These are phyloP conservation scores for Daldinia caldariorum DNA, from an alignment of 495 filamentous ascomycete species.

Conservation along the genomic window DNA sequence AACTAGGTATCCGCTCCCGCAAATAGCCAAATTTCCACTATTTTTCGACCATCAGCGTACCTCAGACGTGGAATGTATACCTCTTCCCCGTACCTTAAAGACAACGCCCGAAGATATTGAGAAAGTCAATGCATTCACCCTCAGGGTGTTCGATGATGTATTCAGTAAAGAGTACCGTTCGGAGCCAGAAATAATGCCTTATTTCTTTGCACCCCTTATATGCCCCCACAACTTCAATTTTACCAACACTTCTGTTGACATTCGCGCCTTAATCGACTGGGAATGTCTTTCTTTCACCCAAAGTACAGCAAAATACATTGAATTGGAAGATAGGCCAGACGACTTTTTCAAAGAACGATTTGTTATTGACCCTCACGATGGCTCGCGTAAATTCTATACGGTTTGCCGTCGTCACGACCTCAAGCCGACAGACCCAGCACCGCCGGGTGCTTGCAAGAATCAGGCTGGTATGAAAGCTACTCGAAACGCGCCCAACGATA, in stretches of 20 bases:
- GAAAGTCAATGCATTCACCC: slow-evolving; percentile 72
- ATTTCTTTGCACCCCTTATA: slow-evolving; percentile 81
- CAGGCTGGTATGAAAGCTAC: slow-evolving; percentile 42
- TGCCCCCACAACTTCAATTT: slow-evolving; percentile 46
- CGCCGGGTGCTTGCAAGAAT: slow-evolving; percentile 46
- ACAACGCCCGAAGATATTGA: slow-evolving; percentile 56
- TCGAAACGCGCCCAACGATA: slow-evolving; percentile 39
- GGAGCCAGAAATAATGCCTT: slow-evolving; percentile 72
- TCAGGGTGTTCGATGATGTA: slow-evolving; percentile 81
- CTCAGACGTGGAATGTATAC: slow-evolving; percentile 64
- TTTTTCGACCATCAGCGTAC: slow-evolving; percentile 70
- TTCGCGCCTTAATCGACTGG: slow-evolving; percentile 71
- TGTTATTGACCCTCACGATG: slow-evolving; percentile 78
- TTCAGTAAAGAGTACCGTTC: slow-evolving; percentile 86
- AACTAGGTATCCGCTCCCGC: slow-evolving; percentile 71
- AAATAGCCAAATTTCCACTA: slow-evolving; percentile 74
- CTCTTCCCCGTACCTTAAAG: slow-evolving; percentile 51
- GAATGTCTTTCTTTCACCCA: slow-evolving; percentile 59
- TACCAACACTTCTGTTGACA: slow-evolving; percentile 21
- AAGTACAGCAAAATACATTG: slow-evolving; percentile 22
- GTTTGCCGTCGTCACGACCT: slow-evolving; percentile 55
- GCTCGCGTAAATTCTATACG: slow-evolving; percentile 69
- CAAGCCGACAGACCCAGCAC: slow-evolving; percentile 55
- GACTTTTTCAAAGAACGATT: slow-evolving; percentile 70
- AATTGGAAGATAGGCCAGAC: slow-evolving; percentile 66